Evolutionary conservation across 257 asterid genomes (phyloP).

Genomic region (Solanum etuberosum): DNA sequence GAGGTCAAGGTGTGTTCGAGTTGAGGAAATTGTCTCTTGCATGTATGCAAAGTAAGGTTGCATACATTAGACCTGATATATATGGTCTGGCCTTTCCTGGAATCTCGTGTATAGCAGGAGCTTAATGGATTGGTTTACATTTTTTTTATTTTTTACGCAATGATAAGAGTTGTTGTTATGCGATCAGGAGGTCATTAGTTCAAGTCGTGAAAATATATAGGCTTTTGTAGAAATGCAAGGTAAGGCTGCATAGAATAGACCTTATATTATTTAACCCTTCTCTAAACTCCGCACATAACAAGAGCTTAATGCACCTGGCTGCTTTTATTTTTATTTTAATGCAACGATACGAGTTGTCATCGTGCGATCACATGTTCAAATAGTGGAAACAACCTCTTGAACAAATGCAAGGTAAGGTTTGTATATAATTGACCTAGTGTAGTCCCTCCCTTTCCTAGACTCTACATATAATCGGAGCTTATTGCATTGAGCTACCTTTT

Average conservation of each 20-base stretch:
- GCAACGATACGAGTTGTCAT: background rate
- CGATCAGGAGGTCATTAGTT: background rate
- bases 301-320: background rate
- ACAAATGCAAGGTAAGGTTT: background rate
- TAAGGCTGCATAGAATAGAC: background rate
- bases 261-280: background rate
- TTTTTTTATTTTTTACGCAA: background rate
- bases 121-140: accelerated
- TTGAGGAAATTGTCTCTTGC: background rate
- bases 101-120: background rate
- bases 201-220: background rate
- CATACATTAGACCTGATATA: background rate
- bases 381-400: background rate
- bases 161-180: accelerated
- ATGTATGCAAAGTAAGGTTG: background rate
- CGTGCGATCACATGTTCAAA: background rate
- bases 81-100: background rate
- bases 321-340: background rate
- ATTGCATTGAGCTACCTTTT: background rate
- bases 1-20: background rate
- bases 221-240: background rate
- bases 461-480: background rate
- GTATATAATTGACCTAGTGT: background rate
- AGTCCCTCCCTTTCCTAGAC: background rate
- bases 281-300: background rate